A percentile compares a stretch with the other conserved stretches of the same genome.
Evolutionary conservation across 2,329 filamentous ascomycete species (phyloP).

Genomic region (Pyrenophora teres): DNA sequence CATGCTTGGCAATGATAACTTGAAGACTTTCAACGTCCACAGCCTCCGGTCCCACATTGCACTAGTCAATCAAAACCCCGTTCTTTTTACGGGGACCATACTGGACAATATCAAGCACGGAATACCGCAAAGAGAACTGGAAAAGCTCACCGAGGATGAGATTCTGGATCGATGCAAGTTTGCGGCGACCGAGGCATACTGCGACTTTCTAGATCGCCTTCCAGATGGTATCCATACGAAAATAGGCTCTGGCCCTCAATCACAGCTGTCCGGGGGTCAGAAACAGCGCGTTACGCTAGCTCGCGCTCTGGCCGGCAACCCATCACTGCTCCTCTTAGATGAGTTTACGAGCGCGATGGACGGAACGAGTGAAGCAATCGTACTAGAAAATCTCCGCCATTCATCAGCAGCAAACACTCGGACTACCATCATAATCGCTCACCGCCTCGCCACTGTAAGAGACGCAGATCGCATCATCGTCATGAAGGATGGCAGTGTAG

Average conservation of each 20-base stretch:
- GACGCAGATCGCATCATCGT: conserved; percentile 47
- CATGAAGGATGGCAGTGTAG: conserved; percentile 39
- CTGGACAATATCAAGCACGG: conserved; percentile 46
- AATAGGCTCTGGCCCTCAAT: conserved; percentile 41
- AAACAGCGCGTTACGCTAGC: conserved; percentile 48
- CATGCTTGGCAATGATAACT: conserved; percentile 32
- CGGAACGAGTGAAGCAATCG: conserved; percentile 37
- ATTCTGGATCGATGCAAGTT: conserved; percentile 52
- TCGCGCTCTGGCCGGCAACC: conserved; percentile 41
- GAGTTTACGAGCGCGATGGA: conserved; percentile 45
- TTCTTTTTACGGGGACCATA: conserved; percentile 44
- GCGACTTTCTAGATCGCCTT: conserved; percentile 43
- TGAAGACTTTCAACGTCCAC: conserved; percentile 37
- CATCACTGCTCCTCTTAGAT: conserved; percentile 42
- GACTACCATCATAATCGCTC: conserved; percentile 46
- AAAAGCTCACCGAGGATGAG: conserved; percentile 38
- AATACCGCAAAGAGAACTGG: conserved; percentile 21
- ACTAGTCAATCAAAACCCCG: conserved; percentile 42
- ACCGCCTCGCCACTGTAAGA: conserved; percentile 44
- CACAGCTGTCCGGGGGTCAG: conserved; percentile 46
- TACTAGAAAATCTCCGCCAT: conserved; percentile 38
- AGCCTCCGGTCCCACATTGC: conserved; percentile 40
- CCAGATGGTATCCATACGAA: conserved; percentile 43
- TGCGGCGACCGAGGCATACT: conserved; percentile 62
- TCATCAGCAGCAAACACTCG: conserved; percentile 34